Base-by-base conservation (phyloP, 495 filamentous ascomycete genomes). In the Penicillium argentinense region DNA sequence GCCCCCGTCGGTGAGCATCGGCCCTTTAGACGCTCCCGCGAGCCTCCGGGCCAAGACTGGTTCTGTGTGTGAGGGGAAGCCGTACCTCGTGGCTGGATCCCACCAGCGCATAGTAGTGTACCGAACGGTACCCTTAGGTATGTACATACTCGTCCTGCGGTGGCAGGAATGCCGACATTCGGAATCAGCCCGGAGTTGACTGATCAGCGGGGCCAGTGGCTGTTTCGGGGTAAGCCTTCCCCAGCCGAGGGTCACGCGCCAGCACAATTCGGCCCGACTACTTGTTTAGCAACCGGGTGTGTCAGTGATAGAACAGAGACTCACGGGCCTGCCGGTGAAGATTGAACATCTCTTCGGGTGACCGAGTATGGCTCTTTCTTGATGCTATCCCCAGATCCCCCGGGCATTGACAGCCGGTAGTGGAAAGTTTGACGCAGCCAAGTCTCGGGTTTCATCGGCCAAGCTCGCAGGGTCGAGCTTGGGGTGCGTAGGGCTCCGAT, bases 141-240 rank as follows among this genome's bases (percentile, higher is more conserved):
- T n/a, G n/a, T n/a, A n/a, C n/a, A n/a, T n/a, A n/a, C n/a, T n/a
- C n/a, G n/a, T n/a, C n/a, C n/a, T 36, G n/a, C 17, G 14, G 1
- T 36, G 6, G 33, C 18, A 22, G 17, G 33, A 36, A 9, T 36
- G 33, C 33, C 33, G 33, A 36, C 33, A 2, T 0, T 21, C 33
- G 33, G 33, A 36, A 18, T 7, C 18, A 18, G 7, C 33, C 33
- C 33, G 33, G 18, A 5, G n/a, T 36, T 36, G 33, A 19, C 9
- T 36, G 33, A 36, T 36, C 14, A 19, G 33, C 33, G 33, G 33
- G 33, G 33, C 33, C n/a, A n/a, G n/a, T n/a, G n/a, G 33, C n/a
- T 16, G 17, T 18, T 36, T 36, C 33, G 33, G 33, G 8, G 16
- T 21, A 5, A 5, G 16, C 33, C 17, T 36, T 17, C 16, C 17